Evolutionary conservation across 2,329 filamentous ascomycete species (phyloP).

Genomic region (Pseudocercospora musae): DNA sequence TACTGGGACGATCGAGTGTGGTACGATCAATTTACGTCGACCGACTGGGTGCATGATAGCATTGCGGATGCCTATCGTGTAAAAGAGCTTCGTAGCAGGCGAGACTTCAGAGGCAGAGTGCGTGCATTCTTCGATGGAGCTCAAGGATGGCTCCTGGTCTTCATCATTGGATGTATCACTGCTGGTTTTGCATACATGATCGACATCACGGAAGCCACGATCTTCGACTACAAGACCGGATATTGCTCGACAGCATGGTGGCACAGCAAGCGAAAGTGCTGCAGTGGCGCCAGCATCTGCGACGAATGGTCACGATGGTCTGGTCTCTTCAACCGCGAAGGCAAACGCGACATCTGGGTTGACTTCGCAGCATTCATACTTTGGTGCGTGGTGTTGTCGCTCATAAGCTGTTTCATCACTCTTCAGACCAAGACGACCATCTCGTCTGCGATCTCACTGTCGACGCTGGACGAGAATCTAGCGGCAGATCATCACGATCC

Average conservation of each 20-base stretch:
- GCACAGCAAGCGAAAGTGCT: conserved; percentile 66
- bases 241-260: conserved; percentile 73
- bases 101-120: conserved; percentile 78
- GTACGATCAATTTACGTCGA: conserved; percentile 98
- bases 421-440: conserved; percentile 91
- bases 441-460: conserved; percentile 79
- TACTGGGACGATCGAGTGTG: conserved; percentile 84
- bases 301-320: conserved; percentile 64
- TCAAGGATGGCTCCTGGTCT: conserved; percentile 92
- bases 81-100: conserved; percentile 75
- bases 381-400: conserved; percentile 67
- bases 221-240: conserved; percentile 90
- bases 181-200: conserved; percentile 85
- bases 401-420: conserved; percentile 73
- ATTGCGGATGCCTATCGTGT: conserved; percentile 91
- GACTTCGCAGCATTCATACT: conserved; percentile 74
- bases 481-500: conserved; percentile 59
- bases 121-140: conserved; percentile 76
- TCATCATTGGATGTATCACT: conserved; percentile 80
- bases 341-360: conserved; percentile 55
- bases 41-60: conserved; percentile 96
- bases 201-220: conserved; percentile 76
- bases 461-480: conserved; percentile 89
- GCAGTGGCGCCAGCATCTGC: conserved; percentile 54
- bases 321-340: conserved; percentile 52